These are phyloP conservation scores for Golubevia sp. DNA, from an alignment of 1,284 basidiomycete genomes.

Conservation along the genomic window DNA sequence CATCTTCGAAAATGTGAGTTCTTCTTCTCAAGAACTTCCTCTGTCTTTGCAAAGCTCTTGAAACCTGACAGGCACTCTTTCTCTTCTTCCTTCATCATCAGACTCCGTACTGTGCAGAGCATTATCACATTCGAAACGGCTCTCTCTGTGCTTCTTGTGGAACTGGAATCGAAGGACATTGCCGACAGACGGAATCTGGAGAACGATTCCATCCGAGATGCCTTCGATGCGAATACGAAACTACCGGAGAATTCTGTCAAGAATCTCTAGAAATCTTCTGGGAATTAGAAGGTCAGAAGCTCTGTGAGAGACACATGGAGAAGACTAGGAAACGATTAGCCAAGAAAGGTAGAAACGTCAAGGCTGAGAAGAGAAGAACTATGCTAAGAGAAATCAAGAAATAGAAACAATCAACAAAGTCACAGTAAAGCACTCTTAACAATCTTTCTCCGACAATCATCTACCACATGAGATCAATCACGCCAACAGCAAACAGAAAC, in stretches of 20 bases:
- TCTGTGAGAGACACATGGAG: slow-evolving; percentile 36
- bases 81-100: not conserved
- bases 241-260: slow-evolving; percentile 8
- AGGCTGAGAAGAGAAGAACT: slow-evolving; percentile 29
- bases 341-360: slow-evolving; percentile 18
- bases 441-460: too few relatives aligned
- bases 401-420: too few relatives aligned
- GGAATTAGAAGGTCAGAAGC: slow-evolving; percentile 21
- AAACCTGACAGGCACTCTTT: not conserved
- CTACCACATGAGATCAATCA: too few relatives aligned
- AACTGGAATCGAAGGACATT: slow-evolving; percentile 39
- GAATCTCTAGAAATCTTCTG: slow-evolving; percentile 27
- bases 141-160: slow-evolving; percentile 36
- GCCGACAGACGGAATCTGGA: slow-evolving; percentile 40
- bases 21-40: not conserved
- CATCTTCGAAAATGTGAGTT: slow-evolving; percentile 29
- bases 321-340: slow-evolving; percentile 18
- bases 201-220: slow-evolving; percentile 38
- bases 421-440: too few relatives aligned
- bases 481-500: too few relatives aligned
- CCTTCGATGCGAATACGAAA: slow-evolving; percentile 33
- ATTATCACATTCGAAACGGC: slow-evolving; percentile 37
- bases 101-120: slow-evolving; percentile 33
- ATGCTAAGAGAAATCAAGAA: too few relatives aligned
- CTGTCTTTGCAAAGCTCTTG: not conserved